Base-by-base conservation (phyloP, 2,329 filamentous ascomycete genomes). In the Fusarium buxicola region DNA sequence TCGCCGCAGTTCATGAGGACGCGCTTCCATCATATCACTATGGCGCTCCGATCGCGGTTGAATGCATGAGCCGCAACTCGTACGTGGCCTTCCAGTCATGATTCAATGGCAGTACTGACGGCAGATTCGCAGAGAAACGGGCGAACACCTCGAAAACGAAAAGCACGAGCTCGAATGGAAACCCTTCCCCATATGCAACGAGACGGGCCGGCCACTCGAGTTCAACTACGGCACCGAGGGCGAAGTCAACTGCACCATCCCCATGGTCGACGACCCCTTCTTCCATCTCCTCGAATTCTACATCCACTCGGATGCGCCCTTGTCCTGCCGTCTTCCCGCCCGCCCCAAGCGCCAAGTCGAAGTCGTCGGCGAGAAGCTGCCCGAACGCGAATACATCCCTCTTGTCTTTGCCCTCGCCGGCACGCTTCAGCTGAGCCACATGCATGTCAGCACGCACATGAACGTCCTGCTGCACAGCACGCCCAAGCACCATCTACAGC, bases 201-300 rank as follows among this genome's bases (percentile, higher is more conserved):
- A 98, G 78, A 98, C 95, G 11, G 83, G 83, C 38, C 84, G 86
- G 45, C 89, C 94, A 1, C 88, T 99, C 70, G 88, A 95, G 71
- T 89, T 99, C 75, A 85, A 87, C 75, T 98, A 97, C 80, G 94
- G 94, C 75, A 79, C 91, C 67, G 92, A 94, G 74, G 80, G 78
- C 78, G 93, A 96, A 74, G 78, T 92, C 68, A 94, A 94, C 80
- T 95, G 92, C 82, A 95, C 92, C 52, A 88, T 95, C 70, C 82
- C 89, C 73, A 85, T 91, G 78, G 83, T 94, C 70, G 84, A 85
- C 70, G 92, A 94, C 74, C 86, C 90, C 35, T 90, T 94, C 82
- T 95, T 92, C 82, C 92, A 95, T 78, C 85, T 94, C 47, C 89
- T 94, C 80, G 92, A 98, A 80, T 98, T 97, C 84, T 98, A 98